A percentile compares a stretch with the other conserved stretches of the same genome.
phyloP scores from a whole-genome alignment of 148 eudicot genomes.

The Amaranthus cruentus region DNA sequence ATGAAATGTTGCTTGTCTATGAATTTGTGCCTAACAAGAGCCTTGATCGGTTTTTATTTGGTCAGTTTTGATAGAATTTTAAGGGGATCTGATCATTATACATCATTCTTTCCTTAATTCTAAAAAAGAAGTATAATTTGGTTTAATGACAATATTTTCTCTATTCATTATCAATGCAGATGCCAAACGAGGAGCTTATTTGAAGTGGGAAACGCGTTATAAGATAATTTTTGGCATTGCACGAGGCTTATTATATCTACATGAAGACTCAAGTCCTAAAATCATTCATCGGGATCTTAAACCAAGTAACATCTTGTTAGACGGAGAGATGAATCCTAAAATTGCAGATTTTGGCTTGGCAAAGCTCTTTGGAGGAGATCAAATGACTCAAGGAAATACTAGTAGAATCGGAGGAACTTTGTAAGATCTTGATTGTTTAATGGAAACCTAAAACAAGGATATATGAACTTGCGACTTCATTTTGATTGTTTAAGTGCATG shows the following conservation, averaged over 20 bases:
- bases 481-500: too few species aligned
- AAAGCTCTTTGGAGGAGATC: conserved; percentile 16
- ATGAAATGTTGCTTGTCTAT: conserved; percentile 21
- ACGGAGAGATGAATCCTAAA: conserved; percentile 26
- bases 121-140: neutral
- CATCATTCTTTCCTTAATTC: neutral
- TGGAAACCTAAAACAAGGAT: too few species aligned
- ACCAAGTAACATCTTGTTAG: conserved; percentile 23
- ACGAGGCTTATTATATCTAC: conserved; percentile 22
- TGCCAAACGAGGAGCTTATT: neutral
- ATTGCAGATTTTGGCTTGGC: conserved; percentile 30
- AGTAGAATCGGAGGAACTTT: conserved; percentile 17
- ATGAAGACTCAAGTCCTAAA: conserved; percentile 22
- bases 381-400: conserved; percentile 16
- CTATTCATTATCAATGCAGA: neutral
- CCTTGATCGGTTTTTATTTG: conserved; percentile 21
- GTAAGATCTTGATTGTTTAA: conserved; percentile 17
- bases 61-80: neutral
- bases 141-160: too few species aligned
- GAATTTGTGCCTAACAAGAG: conserved; percentile 18
- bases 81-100: neutral
- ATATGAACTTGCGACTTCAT: too few species aligned
- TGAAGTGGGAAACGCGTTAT: conserved; percentile 10
- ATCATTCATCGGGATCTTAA: conserved; percentile 27
- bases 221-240: conserved; percentile 12